Conservation (phyloP, 441 rosid genomes). For the Dalechampia spathulata region DNA sequence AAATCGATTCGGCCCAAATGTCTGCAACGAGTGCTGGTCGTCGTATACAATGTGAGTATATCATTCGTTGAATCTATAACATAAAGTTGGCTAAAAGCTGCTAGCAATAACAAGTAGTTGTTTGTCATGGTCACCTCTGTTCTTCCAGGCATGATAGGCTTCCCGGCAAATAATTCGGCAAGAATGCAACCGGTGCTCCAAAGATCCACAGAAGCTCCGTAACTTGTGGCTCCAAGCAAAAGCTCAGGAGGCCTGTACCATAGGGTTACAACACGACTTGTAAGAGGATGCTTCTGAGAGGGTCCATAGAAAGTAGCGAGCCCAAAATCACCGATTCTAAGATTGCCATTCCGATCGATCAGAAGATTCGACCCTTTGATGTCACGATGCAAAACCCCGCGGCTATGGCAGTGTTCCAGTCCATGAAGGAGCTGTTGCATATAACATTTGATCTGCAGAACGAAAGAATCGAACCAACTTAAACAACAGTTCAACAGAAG, state of each 20-base stretch:
- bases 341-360: conserved; percentile 58
- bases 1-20: not conserved
- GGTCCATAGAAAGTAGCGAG: conserved; percentile 48
- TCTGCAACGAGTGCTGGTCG: too few relatives aligned
- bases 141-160: conserved; percentile 91
- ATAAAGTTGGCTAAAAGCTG: too few relatives aligned
- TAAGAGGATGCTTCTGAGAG: conserved; percentile 61
- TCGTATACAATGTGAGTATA: too few relatives aligned
- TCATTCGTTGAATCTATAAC: too few relatives aligned
- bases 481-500: not conserved
- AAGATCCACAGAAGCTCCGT: conserved; percentile 71
- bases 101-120: too few relatives aligned
- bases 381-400: conserved; percentile 43
- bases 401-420: conserved; percentile 40
- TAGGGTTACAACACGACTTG: conserved; percentile 85
- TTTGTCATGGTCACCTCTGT: conserved; percentile 66
- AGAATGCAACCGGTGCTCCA: conserved; percentile 94
- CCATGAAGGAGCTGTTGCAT: conserved; percentile 42
- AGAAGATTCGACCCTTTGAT: conserved; percentile 87
- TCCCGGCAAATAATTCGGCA: too few relatives aligned
- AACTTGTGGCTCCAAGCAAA: conserved; percentile 77
- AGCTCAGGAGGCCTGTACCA: conserved; percentile 97
- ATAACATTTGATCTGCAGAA: conserved; percentile 44
- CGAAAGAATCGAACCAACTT: conserved; percentile 6
- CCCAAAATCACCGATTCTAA: conserved; percentile 90